Evolutionary conservation across 352 stramenopile species (phyloP), one percentile per base, ranked within the genome.

Genomic region (Phytophthora sp.): DNA sequence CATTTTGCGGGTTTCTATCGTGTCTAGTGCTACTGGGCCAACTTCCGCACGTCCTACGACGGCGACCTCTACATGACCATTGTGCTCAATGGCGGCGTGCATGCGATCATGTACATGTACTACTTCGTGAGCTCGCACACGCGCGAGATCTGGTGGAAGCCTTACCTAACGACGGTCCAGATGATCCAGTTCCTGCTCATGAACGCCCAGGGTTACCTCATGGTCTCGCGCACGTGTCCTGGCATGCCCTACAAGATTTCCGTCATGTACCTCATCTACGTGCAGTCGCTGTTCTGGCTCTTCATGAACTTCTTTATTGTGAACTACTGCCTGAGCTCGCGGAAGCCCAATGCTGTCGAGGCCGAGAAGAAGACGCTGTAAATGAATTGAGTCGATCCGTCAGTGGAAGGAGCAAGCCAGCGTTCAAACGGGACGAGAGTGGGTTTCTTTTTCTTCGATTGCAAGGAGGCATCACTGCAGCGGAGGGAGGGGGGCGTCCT

Each of bases 71-170:
- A 96, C 84, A 77, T 98, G 39, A 98, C 95, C 33, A 96, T 99
- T 67, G 72, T 98, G n/a, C 77, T 98, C 20, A 99, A 99, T 68
- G 91, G 91, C 55, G 96, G 97, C 65, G 98, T 99, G 61, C 96
- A 99, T 76, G 97, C 93, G 7, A 95, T 99, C 71, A 99, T 99
- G 96, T 99, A 99, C 88, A 98, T 93, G 27, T 99, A 99, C 79
- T 99, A 99, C 90, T 98, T 98, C 56, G 95, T 98, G 46, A 97
- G 89, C 79, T 95, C 97, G 77, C 93, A 98, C 82, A 98, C 95
- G 56, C 97, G 96, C 69, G 71, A 95, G 52, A 98, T 99, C 76
- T 98, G 94, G 94, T 99, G 96, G 96, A 98, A 98, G 76, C 95
- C 91, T 18, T 97, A 91, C 74, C 73, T 99, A 29, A 99, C 96